phyloP scores from a whole-genome alignment of 768 basidiomycete genomes.

The Gautieria morchelliformis region DNA sequence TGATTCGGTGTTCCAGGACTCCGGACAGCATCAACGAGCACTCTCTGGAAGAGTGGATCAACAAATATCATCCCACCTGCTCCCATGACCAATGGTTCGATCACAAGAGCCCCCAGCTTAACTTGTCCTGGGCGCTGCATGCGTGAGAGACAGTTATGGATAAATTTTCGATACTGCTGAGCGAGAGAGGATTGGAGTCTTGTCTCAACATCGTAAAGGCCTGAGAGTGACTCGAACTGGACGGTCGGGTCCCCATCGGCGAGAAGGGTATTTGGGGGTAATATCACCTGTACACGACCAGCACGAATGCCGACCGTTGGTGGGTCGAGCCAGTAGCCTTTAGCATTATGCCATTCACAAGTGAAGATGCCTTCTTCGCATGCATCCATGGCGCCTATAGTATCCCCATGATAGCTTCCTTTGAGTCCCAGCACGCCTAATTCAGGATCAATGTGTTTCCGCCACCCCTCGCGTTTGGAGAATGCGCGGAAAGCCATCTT shows the following conservation, averaged over 20 bases:
- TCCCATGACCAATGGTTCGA: slow-evolving; percentile 91
- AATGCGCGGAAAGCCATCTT: slow-evolving; percentile 90
- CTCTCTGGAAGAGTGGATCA: slow-evolving; percentile 90
- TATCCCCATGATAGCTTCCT: slow-evolving; percentile 96
- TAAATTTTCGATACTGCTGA: slow-evolving; percentile 47
- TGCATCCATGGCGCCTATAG: slow-evolving; percentile 96
- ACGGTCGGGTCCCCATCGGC: slow-evolving; percentile 12
- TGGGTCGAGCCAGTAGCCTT: slow-evolving; percentile 91
- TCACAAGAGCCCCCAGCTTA: slow-evolving; percentile 62
- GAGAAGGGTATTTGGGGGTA: slow-evolving; percentile 41
- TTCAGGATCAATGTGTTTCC: slow-evolving; percentile 23
- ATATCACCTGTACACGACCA: slow-evolving; percentile 42
- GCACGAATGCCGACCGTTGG: slow-evolving; percentile 65
- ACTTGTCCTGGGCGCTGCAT: slow-evolving; percentile 32
- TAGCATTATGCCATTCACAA: slow-evolving; percentile 92
- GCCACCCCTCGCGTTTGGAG: slow-evolving; percentile 28
- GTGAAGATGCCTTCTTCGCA: slow-evolving; percentile 79
- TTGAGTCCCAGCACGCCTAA: slow-evolving; percentile 78
- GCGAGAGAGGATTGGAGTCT: slow-evolving; percentile 59
- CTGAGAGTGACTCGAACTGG: slow-evolving; percentile 37
- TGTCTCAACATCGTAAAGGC: slow-evolving; percentile 59
- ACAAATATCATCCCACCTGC: slow-evolving; percentile 97
- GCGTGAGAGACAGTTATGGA: slow-evolving; percentile 40
- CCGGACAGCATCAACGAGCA: slow-evolving; percentile 76
- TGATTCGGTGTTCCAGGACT: slow-evolving; percentile 25